Evolutionary conservation across 148 eudicot species (phyloP).

Genomic region (Persicaria maculosa): DNA sequence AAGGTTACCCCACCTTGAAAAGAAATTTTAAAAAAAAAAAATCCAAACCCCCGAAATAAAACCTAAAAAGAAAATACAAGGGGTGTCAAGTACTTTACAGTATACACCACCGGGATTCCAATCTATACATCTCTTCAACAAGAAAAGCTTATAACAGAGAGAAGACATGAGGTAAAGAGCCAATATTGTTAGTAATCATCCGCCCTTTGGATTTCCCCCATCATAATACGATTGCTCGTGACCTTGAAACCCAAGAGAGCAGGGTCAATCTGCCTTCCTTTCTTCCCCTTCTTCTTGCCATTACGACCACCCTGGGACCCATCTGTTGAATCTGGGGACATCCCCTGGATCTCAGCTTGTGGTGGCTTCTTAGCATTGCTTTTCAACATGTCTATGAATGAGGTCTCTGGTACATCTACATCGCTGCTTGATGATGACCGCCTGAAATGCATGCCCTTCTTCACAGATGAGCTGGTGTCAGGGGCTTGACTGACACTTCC

Average conservation of each 20-base stretch:
- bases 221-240: slow-evolving; percentile 90
- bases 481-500: slow-evolving; percentile 32
- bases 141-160: no score
- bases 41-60: no score
- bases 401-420: slow-evolving; percentile 70
- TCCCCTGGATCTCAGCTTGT: slow-evolving; percentile 31
- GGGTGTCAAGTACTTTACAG: no score
- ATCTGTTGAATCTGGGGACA: slow-evolving; percentile 38
- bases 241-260: slow-evolving; percentile 90
- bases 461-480: slow-evolving; percentile 26
- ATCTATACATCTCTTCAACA: no score
- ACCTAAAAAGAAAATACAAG: no score
- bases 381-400: slow-evolving; percentile 84
- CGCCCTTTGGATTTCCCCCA: slow-evolving; percentile 86
- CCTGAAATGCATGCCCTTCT: slow-evolving; percentile 57
- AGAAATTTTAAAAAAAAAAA: no score
- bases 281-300: slow-evolving; percentile 83
- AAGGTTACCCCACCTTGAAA: no score
- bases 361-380: slow-evolving; percentile 65
- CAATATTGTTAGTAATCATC: slow-evolving; percentile 36
- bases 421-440: slow-evolving; percentile 67
- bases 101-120: no score
- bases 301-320: slow-evolving; percentile 32
- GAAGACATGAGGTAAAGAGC: no score
- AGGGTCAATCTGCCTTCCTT: slow-evolving; percentile 85